phyloP scores from a whole-genome alignment of 2,329 filamentous ascomycete species.

The Akanthomyces uredinophilus region DNA sequence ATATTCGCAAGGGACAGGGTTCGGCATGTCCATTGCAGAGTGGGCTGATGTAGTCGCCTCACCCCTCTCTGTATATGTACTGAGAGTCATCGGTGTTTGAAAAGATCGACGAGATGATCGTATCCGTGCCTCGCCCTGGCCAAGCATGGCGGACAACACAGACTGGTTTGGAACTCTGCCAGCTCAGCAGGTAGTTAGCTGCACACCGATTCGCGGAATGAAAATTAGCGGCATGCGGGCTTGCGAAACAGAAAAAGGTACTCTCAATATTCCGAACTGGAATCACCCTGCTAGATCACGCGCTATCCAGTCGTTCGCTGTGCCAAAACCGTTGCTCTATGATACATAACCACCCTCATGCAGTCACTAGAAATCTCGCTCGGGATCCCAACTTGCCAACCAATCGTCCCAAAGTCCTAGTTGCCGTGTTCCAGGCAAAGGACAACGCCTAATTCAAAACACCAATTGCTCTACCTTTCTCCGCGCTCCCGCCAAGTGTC shows the following conservation, averaged over 20 bases:
- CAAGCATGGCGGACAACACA: too few species aligned
- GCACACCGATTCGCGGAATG: neutral
- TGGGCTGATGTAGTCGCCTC: too few species aligned
- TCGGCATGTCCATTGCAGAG: too few species aligned
- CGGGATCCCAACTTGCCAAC: neutral
- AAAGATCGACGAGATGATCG: too few species aligned
- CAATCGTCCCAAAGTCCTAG: neutral
- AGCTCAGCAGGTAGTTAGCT: neutral
- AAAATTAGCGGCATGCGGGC: neutral
- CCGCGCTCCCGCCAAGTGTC: neutral
- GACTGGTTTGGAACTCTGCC: neutral
- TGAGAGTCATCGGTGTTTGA: too few species aligned
- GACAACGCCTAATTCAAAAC: constrained; percentile 4
- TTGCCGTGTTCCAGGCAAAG: constrained; percentile 18
- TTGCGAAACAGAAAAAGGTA: neutral
- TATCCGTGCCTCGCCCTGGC: too few species aligned
- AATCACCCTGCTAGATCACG: neutral
- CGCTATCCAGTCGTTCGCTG: neutral
- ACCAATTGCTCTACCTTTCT: neutral
- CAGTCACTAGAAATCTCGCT: neutral
- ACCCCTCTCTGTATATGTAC: too few species aligned
- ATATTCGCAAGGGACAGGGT: too few species aligned
- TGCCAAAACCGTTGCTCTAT: constrained; percentile 4
- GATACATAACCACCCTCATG: constrained; percentile 2
- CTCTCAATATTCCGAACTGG: neutral